Base-by-base conservation (phyloP, 2,329 filamentous ascomycete genomes). In the Didymella pomorum region DNA sequence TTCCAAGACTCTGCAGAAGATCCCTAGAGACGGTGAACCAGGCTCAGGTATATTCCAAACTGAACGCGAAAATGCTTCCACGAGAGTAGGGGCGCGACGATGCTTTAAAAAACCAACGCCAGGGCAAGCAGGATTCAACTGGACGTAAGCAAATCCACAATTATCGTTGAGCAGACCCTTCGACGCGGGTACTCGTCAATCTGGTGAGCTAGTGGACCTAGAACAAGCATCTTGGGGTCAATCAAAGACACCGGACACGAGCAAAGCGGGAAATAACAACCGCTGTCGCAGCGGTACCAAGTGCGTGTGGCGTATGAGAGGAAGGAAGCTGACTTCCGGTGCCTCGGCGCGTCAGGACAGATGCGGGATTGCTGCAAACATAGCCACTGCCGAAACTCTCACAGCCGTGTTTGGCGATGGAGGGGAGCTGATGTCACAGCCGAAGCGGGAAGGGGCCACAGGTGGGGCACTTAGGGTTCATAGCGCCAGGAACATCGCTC, bases 31-130 rank as follows among this genome's bases (percentile, higher is more conserved):
- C 20, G 50, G 42, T 61, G 44, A 45, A 25, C 37, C 44, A 50
- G 26, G 61, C 63, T 69, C 65, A 71, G 70, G 68, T 73, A 64
- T 68, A 47, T 70, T 64, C 62, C 69, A 69, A 71, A 56, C 61
- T 67, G 58, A 66, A 69, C 60, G 59, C 58, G 63, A 60, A 70
- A 63, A 58, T 66, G 58, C 61, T 56, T 35, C 35, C 12, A 61
- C 41, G 49, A 55, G 57, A 59, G 59, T 58, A 56, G 66, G 68
- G 65, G 52, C 61, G 59, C 65, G 65, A 63, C 66, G 69, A 62
- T 61, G 31, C 58, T 64, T 74, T 72, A 71, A 68, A 68, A 52
- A 52, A 33, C 44, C 28, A 16, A 44, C 12, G 56, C 55, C 45
- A 47, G 26, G 10, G 23, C 52, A 47, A 47, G 49, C 48, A 48